Conservation (phyloP, 2,329 filamentous ascomycete species). For the Colletotrichum salicis region DNA sequence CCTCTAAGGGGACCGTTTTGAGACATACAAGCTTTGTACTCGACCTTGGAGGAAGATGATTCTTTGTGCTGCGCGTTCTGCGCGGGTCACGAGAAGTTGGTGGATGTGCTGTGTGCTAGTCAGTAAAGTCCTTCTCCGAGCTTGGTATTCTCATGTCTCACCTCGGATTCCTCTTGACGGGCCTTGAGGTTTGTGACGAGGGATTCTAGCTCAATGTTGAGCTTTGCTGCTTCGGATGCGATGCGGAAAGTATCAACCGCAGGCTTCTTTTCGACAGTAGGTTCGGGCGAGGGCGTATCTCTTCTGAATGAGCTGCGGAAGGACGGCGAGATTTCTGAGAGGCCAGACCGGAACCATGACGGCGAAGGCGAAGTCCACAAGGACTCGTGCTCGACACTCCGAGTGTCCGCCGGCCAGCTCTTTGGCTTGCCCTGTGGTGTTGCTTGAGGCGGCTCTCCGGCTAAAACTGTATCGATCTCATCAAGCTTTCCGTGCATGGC, state of each 20-base stretch:
- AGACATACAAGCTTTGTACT: conserved; percentile 65
- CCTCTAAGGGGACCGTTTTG: not conserved
- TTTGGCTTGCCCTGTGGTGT: conserved; percentile 34
- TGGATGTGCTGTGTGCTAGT: conserved; percentile 65
- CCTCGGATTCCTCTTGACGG: conserved; percentile 70
- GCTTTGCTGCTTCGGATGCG: conserved; percentile 52
- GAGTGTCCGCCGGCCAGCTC: conserved; percentile 33
- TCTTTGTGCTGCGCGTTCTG: conserved; percentile 66
- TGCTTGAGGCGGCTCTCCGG: conserved; percentile 27
- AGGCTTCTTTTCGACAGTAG: conserved; percentile 29
- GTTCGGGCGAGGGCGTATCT: conserved; percentile 34
- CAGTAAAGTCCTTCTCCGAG: not conserved
- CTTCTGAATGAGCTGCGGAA: conserved; percentile 40
- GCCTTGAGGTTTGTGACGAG: conserved; percentile 62
- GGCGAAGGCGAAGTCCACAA: conserved; percentile 49
- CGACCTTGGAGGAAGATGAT: conserved; percentile 70
- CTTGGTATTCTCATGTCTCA: conserved; percentile 43
- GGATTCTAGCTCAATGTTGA: conserved; percentile 61
- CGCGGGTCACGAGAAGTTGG: conserved; percentile 66
- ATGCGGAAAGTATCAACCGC: conserved; percentile 49
- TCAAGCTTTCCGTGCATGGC: conserved; percentile 46
- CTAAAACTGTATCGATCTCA: conserved; percentile 47
- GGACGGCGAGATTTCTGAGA: conserved; percentile 52
- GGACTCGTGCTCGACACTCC: conserved; percentile 37
- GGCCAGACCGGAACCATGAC: conserved; percentile 50